Conservation (phyloP, 257 asterid genomes). For the Solanum megistacrolobum region DNA sequence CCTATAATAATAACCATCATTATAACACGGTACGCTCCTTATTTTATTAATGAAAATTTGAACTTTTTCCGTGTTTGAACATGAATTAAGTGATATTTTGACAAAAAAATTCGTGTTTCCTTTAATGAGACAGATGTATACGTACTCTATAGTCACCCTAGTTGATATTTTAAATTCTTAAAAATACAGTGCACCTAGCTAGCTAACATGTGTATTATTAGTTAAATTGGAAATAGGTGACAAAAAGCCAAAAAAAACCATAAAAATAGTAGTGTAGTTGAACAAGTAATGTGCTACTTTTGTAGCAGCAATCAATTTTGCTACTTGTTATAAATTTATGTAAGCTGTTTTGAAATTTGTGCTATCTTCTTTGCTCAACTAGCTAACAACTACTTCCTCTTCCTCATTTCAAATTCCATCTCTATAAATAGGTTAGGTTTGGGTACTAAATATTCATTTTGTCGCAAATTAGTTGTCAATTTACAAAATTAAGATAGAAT, state of each 20-base stretch:
- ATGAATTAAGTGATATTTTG: neutral
- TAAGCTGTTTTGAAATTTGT: neutral
- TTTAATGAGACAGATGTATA: constrained; percentile 29
- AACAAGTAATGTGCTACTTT: constrained; percentile 22
- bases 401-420: neutral
- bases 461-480: no score
- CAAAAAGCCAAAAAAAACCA: neutral
- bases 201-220: constrained; percentile 21
- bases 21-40: constrained; percentile 51
- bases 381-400: neutral
- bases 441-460: no score
- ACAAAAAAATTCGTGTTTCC: constrained; percentile 44
- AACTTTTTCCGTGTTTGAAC: neutral
- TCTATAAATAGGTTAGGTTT: neutral
- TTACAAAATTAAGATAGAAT: no score
- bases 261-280: constrained; percentile 16
- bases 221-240: constrained; percentile 1
- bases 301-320: constrained; percentile 13
- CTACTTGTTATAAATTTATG: neutral
- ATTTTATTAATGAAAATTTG: neutral
- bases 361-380: neutral
- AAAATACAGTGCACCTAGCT: constrained; percentile 6
- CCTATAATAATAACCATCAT: constrained; percentile 4
- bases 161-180: neutral
- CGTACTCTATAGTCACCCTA: neutral